Evolutionary conservation across 2,329 filamentous ascomycete species (phyloP).

Genomic region (Colletotrichum trifolii): DNA sequence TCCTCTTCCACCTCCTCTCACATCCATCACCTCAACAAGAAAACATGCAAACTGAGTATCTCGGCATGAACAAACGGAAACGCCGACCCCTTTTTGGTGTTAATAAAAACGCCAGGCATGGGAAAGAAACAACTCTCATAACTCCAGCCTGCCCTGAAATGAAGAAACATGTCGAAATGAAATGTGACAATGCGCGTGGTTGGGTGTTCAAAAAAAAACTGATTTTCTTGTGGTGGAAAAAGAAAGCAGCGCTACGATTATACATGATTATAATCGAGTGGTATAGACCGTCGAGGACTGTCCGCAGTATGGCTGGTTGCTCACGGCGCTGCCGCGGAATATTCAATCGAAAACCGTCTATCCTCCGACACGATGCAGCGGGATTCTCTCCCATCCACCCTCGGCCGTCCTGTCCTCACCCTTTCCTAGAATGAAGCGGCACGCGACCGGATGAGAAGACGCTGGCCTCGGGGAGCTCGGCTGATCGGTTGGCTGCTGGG

Average conservation of each 20-base stretch:
- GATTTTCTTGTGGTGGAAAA: conserved; percentile 4
- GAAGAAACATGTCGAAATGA: background rate
- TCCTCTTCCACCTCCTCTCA: too few relatives aligned
- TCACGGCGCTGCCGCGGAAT: conserved; percentile 27
- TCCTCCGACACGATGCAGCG: conserved; percentile 2
- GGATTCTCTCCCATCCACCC: conserved; percentile 5
- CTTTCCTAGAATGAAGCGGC: conserved; percentile 7
- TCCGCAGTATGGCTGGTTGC: background rate
- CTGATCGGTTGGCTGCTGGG: background rate
- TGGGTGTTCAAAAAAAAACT: conserved; percentile 11
- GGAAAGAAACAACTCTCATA: background rate
- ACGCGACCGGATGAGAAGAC: conserved; percentile 8
- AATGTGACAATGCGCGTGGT: background rate
- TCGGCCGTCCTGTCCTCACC: conserved; percentile 3
- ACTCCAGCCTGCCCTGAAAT: background rate
- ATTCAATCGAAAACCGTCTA: background rate
- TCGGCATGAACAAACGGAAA: background rate
- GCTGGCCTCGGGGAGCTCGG: conserved; percentile 14
- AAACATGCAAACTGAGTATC: too few relatives aligned
- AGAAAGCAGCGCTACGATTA: conserved; percentile 31
- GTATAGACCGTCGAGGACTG: background rate
- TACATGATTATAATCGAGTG: conserved; percentile 32
- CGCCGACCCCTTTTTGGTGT: background rate
- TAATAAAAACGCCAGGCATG: conserved; percentile 5
- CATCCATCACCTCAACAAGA: too few relatives aligned